A percentile compares a stretch with the other conserved stretches of the same genome.
phyloP scores from a whole-genome alignment of 2,329 filamentous ascomycete genomes.

The Aaosphaeria pasadenensis region DNA sequence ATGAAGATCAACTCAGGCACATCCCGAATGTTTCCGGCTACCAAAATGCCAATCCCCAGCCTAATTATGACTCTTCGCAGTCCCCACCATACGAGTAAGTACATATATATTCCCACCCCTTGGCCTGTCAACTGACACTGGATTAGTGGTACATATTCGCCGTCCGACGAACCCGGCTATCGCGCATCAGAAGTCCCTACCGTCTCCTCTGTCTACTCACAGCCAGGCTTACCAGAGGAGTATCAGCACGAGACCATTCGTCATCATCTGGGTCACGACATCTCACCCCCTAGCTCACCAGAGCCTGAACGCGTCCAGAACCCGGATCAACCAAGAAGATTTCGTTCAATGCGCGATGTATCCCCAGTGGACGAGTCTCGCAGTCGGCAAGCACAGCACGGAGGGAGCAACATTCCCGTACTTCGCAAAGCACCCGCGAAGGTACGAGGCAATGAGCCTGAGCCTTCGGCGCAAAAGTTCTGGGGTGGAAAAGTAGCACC shows the following conservation, averaged over 20 bases:
- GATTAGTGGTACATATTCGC: constrained; percentile 18
- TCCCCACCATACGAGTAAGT: constrained; percentile 20
- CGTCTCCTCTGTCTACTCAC: constrained; percentile 61
- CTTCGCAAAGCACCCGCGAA: constrained; percentile 27
- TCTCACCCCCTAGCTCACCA: constrained; percentile 38
- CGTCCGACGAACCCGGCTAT: constrained; percentile 18
- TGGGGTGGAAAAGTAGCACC: constrained; percentile 35
- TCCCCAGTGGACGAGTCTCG: constrained; percentile 40
- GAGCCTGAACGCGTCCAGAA: constrained; percentile 26
- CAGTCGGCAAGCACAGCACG: constrained; percentile 5
- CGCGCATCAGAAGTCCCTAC: constrained; percentile 26
- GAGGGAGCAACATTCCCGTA: constrained; percentile 31
- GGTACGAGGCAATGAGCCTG: constrained; percentile 15
- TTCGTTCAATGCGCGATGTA: constrained; percentile 35
- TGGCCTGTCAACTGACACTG: neutral
- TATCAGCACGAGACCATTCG: constrained; percentile 12
- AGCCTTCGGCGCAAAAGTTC: constrained; percentile 25
- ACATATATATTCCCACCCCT: neutral
- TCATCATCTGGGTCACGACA: constrained; percentile 27
- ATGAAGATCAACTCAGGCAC: constrained; percentile 43
- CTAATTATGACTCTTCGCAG: constrained; percentile 15
- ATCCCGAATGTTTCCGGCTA: constrained; percentile 28
- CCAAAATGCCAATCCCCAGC: constrained; percentile 24
- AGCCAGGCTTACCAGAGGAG: constrained; percentile 36
- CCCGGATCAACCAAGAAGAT: constrained; percentile 19